Conservation (phyloP, 2,329 filamentous ascomycete genomes). For the Sporothrix schenckii region DNA sequence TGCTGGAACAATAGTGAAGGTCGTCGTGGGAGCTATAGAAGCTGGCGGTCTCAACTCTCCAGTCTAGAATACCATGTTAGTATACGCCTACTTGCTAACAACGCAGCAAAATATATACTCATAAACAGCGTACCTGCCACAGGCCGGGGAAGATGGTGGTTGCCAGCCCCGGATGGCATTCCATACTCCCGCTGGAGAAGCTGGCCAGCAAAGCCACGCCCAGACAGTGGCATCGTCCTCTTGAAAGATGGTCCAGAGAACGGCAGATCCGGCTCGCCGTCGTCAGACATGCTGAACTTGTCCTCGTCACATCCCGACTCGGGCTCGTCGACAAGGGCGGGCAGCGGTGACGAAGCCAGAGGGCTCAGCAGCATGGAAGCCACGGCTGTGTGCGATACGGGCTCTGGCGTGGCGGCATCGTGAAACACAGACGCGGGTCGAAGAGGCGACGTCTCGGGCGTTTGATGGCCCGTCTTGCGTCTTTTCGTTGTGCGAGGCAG, state of each 20-base stretch:
- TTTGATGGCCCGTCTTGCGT: constrained; percentile 46
- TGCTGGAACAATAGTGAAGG: constrained; percentile 46
- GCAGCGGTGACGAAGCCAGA: constrained; percentile 43
- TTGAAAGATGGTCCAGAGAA: background rate
- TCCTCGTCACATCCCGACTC: constrained; percentile 43
- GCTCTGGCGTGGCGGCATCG: constrained; percentile 29
- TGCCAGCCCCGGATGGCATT: constrained; percentile 44
- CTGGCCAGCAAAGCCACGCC: constrained; percentile 46
- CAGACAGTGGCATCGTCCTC: constrained; percentile 38
- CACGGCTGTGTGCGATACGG: constrained; percentile 16
- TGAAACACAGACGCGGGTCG: constrained; percentile 38
- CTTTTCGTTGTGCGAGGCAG: constrained; percentile 43
- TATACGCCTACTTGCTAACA: background rate
- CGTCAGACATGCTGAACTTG: constrained; percentile 37
- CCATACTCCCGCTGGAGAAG: constrained; percentile 49
- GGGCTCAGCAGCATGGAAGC: constrained; percentile 45
- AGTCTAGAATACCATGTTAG: constrained; percentile 40
- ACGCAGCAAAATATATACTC: background rate
- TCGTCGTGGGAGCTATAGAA: constrained; percentile 48
- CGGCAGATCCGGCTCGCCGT: constrained; percentile 42
- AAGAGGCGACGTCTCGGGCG: constrained; percentile 46
- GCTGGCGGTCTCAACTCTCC: constrained; percentile 48
- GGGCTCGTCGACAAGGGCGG: constrained; percentile 40
- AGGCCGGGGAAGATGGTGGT: constrained; percentile 45
- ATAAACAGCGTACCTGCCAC: constrained; percentile 38